Evolutionary conservation across 2,329 filamentous ascomycete genomes (phyloP).

Genomic region (Cryphonectria parasitica): DNA sequence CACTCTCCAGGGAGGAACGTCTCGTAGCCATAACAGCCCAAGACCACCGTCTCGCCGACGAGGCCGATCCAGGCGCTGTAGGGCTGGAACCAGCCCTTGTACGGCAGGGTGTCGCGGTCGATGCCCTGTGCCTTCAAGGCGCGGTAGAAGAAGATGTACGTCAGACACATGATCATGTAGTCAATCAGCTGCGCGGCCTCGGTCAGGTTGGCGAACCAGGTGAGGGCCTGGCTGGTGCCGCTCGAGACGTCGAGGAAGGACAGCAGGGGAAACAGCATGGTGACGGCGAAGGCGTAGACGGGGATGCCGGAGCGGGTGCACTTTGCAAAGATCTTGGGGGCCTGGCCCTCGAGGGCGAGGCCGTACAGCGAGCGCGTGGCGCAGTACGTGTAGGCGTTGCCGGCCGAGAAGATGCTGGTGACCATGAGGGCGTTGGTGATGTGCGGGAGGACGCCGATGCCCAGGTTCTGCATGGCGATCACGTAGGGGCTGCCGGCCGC

Average conservation of each 20-base stretch:
- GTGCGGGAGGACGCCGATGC: slow-evolving; percentile 57
- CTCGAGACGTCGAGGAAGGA: slow-evolving; percentile 29
- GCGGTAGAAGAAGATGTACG: slow-evolving; percentile 30
- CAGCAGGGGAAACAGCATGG: slow-evolving; percentile 57
- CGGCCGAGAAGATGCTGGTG: slow-evolving; percentile 29
- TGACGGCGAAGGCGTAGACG: slow-evolving; percentile 58
- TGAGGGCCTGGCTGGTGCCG: slow-evolving; percentile 33
- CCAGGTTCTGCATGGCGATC: slow-evolving; percentile 62
- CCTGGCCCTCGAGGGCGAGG: slow-evolving; percentile 28
- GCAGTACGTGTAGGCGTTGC: slow-evolving; percentile 29
- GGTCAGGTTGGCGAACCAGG: slow-evolving; percentile 60
- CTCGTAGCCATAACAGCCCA: slow-evolving; percentile 59
- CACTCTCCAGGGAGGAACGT: slow-evolving; percentile 36
- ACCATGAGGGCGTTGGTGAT: slow-evolving; percentile 58
- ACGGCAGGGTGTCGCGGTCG: slow-evolving; percentile 57
- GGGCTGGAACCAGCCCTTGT: slow-evolving; percentile 63
- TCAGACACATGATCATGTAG: slow-evolving; percentile 52
- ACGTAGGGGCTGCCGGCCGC: slow-evolving; percentile 66
- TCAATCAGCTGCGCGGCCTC: slow-evolving; percentile 64
- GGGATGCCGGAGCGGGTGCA: slow-evolving; percentile 65
- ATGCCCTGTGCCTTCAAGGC: slow-evolving; percentile 24
- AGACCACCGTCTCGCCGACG: slow-evolving; percentile 47
- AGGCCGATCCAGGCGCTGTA: slow-evolving; percentile 57
- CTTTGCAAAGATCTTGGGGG: slow-evolving; percentile 52
- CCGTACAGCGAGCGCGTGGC: slow-evolving; percentile 30